Evolutionary conservation across 1,139 yeast species (phyloP), one percentile per base, ranked within the genome.

Genomic region (Debaryomyces fabryi): DNA sequence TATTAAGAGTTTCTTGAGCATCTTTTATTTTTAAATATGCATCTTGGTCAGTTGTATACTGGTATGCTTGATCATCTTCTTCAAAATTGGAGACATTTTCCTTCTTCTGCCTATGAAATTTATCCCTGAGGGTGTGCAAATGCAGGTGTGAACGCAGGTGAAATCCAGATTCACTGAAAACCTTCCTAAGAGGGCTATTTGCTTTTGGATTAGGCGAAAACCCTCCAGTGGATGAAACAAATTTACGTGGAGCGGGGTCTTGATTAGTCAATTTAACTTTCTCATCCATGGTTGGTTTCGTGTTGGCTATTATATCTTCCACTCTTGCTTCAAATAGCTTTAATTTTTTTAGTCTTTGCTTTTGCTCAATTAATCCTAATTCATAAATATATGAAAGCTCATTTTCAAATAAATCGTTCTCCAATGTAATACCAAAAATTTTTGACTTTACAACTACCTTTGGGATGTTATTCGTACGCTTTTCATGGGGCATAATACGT

Each of bases 351-450:
- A 71, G 39, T 42, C 80, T 58, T 29, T 64, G 65, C 39, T 56
- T 60, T 49, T 76, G 79, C 45, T 73, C 80, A 15, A 73, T 49
- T 2, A 51, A 24, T 2, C 79, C 80, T 10, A 74, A 57, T 46
- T 76, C 76, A 48, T 53, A 69, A 25, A 76, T 74, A 50, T 67
- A 62, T 1, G 69, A 56, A 23, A 76, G 61, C 52, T 76, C 77
- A 32, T 65, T 67, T 52, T 76, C 80, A 54, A 76, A 76, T 0
- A 78, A 72, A 51, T 76, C 80, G 51, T 66, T 67, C 45, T 75
- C 80, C 29, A 76, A 53, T 0, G 71, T 59, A 3, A 75, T 47
- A 0, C 78, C 78, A 44, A 76, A 67, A 3, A 58, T 59, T 6
- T 60, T 56, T 3, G 74, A 58, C 39, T 67, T 68, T 40, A 74